A percentile compares a stretch with the other conserved stretches of the same genome.
phyloP scores from a whole-genome alignment of 352 stramenopile species.

The Globisporangium paroecandrum region DNA sequence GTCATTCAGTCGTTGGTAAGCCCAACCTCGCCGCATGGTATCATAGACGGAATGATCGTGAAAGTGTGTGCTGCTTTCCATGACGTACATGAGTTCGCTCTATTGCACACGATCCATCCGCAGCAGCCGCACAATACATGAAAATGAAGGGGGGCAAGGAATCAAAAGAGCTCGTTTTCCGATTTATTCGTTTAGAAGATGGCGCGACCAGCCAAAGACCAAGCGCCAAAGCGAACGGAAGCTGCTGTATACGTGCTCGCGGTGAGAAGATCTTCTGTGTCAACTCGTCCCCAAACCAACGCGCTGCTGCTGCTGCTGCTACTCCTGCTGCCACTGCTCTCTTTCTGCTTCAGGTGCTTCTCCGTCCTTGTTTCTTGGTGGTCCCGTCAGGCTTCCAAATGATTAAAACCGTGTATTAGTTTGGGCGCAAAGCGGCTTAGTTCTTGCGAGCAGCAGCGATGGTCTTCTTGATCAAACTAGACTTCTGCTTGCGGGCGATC shows the following conservation, averaged over 20 bases:
- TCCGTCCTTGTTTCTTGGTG: background rate
- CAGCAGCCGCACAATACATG: too few species aligned
- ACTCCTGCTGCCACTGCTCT: background rate
- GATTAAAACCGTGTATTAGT: slow-evolving; percentile 17
- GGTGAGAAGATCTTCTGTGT: background rate
- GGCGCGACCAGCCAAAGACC: background rate
- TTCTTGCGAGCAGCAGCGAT: slow-evolving; percentile 79
- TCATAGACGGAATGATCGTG: too few species aligned
- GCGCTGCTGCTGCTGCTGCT: background rate
- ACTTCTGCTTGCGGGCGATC: slow-evolving; percentile 99
- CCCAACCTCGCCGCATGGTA: too few species aligned
- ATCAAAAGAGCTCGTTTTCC: slow-evolving; percentile 23
- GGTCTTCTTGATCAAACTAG: slow-evolving; percentile 91
- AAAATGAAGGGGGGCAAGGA: background rate
- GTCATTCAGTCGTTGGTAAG: too few species aligned
- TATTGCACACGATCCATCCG: too few species aligned
- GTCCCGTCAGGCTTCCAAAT: slow-evolving; percentile 11
- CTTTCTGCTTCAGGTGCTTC: background rate
- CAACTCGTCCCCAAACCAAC: background rate
- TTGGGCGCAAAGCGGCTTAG: slow-evolving; percentile 25
- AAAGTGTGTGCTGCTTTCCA: too few species aligned
- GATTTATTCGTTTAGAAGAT: slow-evolving; percentile 21
- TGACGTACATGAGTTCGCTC: too few species aligned
- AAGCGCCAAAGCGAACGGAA: background rate
- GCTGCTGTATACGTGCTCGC: background rate